phyloP scores from a whole-genome alignment of 441 rosid genomes.

The Eruca vesicaria region DNA sequence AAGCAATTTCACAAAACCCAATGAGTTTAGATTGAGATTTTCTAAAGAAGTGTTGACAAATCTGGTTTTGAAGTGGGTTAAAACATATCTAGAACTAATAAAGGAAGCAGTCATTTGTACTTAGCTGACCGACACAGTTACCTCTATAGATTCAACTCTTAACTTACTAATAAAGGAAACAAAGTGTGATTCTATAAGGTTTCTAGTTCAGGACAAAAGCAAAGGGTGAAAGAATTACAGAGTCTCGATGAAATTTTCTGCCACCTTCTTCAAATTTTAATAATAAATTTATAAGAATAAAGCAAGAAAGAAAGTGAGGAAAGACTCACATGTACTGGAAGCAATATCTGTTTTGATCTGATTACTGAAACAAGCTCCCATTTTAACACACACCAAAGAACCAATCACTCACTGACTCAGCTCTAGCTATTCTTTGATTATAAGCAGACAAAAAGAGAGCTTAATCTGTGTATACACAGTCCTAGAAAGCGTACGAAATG shows the following conservation, averaged over 20 bases:
- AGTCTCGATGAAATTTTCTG: not conserved
- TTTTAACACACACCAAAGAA: slow-evolving; percentile 23
- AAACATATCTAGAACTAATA: not conserved
- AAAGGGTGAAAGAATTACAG: slow-evolving; percentile 6
- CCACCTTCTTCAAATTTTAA: not conserved
- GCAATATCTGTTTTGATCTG: slow-evolving; percentile 61
- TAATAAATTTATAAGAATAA: slow-evolving; percentile 2
- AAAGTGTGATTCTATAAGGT: not conserved
- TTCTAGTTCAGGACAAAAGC: not conserved
- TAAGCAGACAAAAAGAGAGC: not conserved
- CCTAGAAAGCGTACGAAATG: slow-evolving; percentile 17
- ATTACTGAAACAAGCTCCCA: slow-evolving; percentile 80
- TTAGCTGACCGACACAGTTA: slow-evolving; percentile 22
- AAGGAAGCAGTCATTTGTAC: slow-evolving; percentile 2
- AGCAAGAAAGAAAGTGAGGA: not conserved
- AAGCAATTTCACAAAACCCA: slow-evolving; percentile 1
- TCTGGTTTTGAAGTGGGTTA: not conserved
- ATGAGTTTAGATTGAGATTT: not conserved
- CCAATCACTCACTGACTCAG: slow-evolving; percentile 25
- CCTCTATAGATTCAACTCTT: not conserved
- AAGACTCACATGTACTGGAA: slow-evolving; percentile 47
- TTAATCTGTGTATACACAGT: slow-evolving; percentile 21
- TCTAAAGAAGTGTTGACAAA: not conserved
- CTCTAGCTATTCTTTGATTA: slow-evolving; percentile 8
- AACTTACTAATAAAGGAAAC: slow-evolving; percentile 21